Conservation (phyloP, 164 flowering plant genomes). For the Vitis labrusca region DNA sequence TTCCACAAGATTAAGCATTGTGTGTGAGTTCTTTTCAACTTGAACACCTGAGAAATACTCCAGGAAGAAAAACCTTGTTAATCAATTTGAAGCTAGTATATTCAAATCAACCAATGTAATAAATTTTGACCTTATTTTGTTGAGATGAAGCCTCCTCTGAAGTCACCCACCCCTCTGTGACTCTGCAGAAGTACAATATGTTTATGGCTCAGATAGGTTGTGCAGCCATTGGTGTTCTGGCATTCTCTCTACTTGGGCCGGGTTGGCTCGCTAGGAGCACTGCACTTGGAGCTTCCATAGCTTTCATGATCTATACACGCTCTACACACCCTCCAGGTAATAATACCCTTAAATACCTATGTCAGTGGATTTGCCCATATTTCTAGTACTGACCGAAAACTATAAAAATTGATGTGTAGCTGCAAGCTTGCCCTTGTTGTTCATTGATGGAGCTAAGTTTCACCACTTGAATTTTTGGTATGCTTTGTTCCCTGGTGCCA, state of each 20-base stretch:
- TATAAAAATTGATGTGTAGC: conserved; percentile 37
- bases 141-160: background rate
- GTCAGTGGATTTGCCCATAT: background rate
- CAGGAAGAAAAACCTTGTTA: no score
- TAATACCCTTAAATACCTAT: background rate
- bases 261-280: conserved; percentile 87
- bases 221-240: conserved; percentile 83
- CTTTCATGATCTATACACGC: conserved; percentile 79
- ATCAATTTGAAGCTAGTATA: no score
- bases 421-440: conserved; percentile 89
- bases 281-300: conserved; percentile 78
- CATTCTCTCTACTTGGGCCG: conserved; percentile 70
- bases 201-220: conserved; percentile 94
- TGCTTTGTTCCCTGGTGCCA: conserved; percentile 87
- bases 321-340: conserved; percentile 91
- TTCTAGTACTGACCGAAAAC: background rate
- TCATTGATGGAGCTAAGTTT: conserved; percentile 85
- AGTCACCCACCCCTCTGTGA: background rate
- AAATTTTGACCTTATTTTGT: no score
- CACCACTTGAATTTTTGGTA: conserved; percentile 80
- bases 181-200: conserved; percentile 86
- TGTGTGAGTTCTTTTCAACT: no score
- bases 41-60: no score
- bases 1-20: no score
- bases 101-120: no score